Base-by-base conservation (phyloP, 2,329 filamentous ascomycete genomes). In the Cytospora leucostoma region DNA sequence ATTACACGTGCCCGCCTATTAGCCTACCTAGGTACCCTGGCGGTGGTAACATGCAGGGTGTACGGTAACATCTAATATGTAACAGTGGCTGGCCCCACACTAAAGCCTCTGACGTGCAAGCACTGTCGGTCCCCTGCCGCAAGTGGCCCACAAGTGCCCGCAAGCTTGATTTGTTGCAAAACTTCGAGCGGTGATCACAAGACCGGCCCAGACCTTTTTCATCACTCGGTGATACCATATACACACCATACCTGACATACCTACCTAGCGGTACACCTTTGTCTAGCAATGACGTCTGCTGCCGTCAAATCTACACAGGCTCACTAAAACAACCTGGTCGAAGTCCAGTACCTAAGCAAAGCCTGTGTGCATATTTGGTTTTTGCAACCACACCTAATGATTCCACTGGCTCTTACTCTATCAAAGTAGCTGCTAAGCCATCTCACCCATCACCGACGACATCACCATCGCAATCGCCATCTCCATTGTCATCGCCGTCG, bases 101-200 rank as follows among this genome's bases (percentile, higher is more conserved):
- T 51, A 17, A 34, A 34, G 59, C 63, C 63, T 58, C 59, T 65
- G 63, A 65, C 59, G 63, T 65, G 52, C 59, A 55, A 65, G 63
- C 63, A 62, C 53, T 19, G 44, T 8, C 10, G 44, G n/a, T 47
- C 27, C 59, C 54, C 38, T 37, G 54, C 59, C 55, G 56, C 56
- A 52, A 27, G 27, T 27, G 27, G 27, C 27, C 27, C 27, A 27
- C 27, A 12, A 12, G 12, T 6, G 12, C 37, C 37, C 21, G 59
- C 59, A 55, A 55, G 59, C 63, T 62, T 65, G 63, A 55, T 65
- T 62, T 62, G 59, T 49, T 19, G 56, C 50, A 52, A 50, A 55
- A 38, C 38, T 32, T 27, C 38, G 38, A 55, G 51, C 59, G 49
- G 59, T 61, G 38, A 61, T 61, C 51, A 51, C 59, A 61, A 50